Conservation (phyloP, 768 basidiomycete species). For the Psilocybe subaeruginosa region DNA sequence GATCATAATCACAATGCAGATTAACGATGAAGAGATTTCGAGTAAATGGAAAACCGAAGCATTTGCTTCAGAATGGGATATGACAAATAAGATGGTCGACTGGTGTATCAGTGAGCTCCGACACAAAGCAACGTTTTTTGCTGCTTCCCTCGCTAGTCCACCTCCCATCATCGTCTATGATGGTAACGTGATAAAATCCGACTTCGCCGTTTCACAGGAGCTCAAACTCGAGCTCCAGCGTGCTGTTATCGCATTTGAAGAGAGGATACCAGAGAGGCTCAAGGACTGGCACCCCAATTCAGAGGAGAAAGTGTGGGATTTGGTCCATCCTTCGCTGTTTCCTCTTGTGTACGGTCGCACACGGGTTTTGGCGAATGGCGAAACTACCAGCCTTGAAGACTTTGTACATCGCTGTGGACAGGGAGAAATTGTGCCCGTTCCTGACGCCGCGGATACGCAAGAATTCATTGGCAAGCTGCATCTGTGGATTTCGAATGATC, state of each 20-base stretch:
- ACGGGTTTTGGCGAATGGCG: conserved; percentile 19
- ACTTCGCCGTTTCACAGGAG: conserved; percentile 29
- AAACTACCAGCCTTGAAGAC: conserved; percentile 22
- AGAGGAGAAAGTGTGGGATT: conserved; percentile 43
- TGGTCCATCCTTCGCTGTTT: conserved; percentile 49
- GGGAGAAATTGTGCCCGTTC: conserved; percentile 13
- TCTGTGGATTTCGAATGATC: not conserved
- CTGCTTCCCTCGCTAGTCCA: not conserved
- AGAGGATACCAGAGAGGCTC: conserved; percentile 31
- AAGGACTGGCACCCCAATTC: conserved; percentile 53
- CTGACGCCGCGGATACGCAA: not conserved
- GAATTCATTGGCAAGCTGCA: too few relatives aligned
- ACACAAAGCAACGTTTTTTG: conserved; percentile 14
- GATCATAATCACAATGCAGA: conserved; percentile 7
- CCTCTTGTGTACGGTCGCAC: conserved; percentile 39
- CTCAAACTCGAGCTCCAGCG: conserved; percentile 26
- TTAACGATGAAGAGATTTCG: conserved; percentile 24
- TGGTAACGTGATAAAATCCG: conserved; percentile 34
- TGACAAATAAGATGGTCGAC: conserved; percentile 28
- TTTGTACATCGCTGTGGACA: conserved; percentile 26
- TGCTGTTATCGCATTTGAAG: conserved; percentile 34
- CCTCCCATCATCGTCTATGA: conserved; percentile 27
- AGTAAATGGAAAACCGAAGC: conserved; percentile 30
- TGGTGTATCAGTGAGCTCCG: conserved; percentile 32
- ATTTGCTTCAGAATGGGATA: conserved; percentile 14